Conservation (phyloP, 495 filamentous ascomycete species). For the Viridothelium virens region DNA sequence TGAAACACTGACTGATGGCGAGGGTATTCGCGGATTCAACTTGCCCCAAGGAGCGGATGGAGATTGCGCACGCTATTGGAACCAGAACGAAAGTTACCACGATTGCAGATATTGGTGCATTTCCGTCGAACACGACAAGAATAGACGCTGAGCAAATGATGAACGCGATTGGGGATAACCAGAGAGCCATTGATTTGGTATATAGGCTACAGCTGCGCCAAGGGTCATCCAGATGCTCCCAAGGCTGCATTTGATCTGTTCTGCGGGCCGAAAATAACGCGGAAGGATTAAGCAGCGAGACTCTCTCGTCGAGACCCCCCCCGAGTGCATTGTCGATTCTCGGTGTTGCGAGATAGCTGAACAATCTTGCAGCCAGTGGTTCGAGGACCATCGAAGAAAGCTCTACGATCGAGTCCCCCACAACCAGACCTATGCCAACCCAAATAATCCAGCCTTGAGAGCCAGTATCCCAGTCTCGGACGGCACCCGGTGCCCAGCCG, state of each 20-base stretch:
- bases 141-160: conserved; percentile 2
- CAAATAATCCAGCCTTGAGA: conserved; percentile 14
- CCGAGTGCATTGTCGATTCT: neutral
- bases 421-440: conserved; percentile 12
- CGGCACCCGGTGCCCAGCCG: conserved; percentile 4
- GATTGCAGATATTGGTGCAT: neutral
- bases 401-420: conserved; percentile 8
- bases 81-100: neutral
- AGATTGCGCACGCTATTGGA: neutral
- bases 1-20: neutral
- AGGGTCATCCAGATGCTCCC: neutral
- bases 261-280: neutral
- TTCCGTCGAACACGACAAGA: neutral
- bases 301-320: neutral
- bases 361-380: neutral
- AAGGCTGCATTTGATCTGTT: neutral
- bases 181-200: neutral
- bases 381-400: conserved; percentile 7
- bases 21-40: conserved; percentile 8
- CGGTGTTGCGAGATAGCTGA: neutral
- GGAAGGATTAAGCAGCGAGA: neutral
- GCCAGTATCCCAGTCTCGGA: conserved; percentile 10
- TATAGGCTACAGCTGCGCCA: neutral
- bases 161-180: neutral
- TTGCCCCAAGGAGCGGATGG: neutral